Evolutionary conservation across 2,329 filamentous ascomycete species (phyloP).

Genomic region (Stagonosporopsis tanaceti): DNA sequence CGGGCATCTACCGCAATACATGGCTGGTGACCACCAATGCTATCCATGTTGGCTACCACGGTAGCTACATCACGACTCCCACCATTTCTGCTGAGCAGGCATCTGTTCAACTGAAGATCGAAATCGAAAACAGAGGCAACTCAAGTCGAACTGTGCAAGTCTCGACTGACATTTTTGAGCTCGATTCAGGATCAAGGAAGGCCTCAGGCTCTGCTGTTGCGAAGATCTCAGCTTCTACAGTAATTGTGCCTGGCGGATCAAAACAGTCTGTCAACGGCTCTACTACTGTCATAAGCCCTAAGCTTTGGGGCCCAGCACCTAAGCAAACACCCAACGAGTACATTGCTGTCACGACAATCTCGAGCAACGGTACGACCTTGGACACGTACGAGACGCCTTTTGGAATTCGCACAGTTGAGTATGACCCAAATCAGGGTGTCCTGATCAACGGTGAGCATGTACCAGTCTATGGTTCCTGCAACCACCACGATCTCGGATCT

Average conservation of each 20-base stretch:
- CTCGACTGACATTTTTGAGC: constrained; percentile 51
- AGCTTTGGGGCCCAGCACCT: constrained; percentile 60
- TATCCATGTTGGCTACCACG: constrained; percentile 58
- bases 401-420: constrained; percentile 58
- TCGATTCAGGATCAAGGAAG: constrained; percentile 45
- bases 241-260: constrained; percentile 42
- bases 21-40: constrained; percentile 61
- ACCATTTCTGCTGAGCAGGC: constrained; percentile 57
- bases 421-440: constrained; percentile 53
- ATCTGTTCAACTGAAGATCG: constrained; percentile 54
- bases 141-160: constrained; percentile 49
- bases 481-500: constrained; percentile 62
- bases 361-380: constrained; percentile 30
- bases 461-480: constrained; percentile 57
- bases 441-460: constrained; percentile 58
- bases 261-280: constrained; percentile 50
- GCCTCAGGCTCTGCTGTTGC: constrained; percentile 39
- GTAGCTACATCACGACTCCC: constrained; percentile 58
- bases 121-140: constrained; percentile 57
- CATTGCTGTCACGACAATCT: constrained; percentile 53
- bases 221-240: constrained; percentile 43
- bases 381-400: constrained; percentile 61
- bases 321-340: constrained; percentile 59
- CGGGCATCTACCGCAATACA: constrained; percentile 62
- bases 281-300: constrained; percentile 50